phyloP scores from a whole-genome alignment of 140 eudicot genomes.

The Stevia rebaudiana region DNA sequence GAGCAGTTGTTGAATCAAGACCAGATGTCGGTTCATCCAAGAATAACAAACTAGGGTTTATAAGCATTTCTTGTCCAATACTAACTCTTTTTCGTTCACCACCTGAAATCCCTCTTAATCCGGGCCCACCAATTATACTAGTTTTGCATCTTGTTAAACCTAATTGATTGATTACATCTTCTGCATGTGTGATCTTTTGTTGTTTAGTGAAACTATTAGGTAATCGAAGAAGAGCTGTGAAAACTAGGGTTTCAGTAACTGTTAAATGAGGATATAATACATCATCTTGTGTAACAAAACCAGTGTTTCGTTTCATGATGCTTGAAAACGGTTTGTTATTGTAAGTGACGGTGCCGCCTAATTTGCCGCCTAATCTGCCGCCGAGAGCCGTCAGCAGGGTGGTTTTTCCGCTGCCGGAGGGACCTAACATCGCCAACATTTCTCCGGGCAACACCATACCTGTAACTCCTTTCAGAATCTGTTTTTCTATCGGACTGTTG shows the following conservation, averaged over 20 bases:
- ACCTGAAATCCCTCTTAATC: conserved; percentile 67
- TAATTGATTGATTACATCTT: conserved; percentile 50
- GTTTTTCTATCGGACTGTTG: conserved; percentile 22
- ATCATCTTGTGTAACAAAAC: conserved; percentile 90
- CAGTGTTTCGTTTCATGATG: conserved; percentile 52
- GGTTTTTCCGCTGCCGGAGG: conserved; percentile 88
- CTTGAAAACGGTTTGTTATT: conserved; percentile 51
- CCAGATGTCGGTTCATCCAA: conserved; percentile 91
- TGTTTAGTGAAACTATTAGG: conserved; percentile 39
- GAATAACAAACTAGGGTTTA: conserved; percentile 69
- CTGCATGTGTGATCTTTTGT: conserved; percentile 44
- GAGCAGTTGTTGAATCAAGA: conserved; percentile 82
- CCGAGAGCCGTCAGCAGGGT: conserved; percentile 75
- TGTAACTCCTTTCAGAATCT: conserved; percentile 51
- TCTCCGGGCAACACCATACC: conserved; percentile 75
- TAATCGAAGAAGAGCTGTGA: conserved; percentile 67
- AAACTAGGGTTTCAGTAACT: conserved; percentile 69
- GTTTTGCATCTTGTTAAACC: conserved; percentile 60
- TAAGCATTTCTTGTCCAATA: conserved; percentile 79
- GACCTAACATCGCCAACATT: conserved; percentile 78
- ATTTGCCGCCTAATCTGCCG: conserved; percentile 54
- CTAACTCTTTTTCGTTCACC: conserved; percentile 84
- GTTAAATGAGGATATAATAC: conserved; percentile 71
- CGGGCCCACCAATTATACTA: conserved; percentile 50
- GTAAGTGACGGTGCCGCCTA: conserved; percentile 50